These are phyloP conservation scores for Tripterygium wilfordii DNA, from an alignment of 177 flowering plant species.

Conservation along the genomic window DNA sequence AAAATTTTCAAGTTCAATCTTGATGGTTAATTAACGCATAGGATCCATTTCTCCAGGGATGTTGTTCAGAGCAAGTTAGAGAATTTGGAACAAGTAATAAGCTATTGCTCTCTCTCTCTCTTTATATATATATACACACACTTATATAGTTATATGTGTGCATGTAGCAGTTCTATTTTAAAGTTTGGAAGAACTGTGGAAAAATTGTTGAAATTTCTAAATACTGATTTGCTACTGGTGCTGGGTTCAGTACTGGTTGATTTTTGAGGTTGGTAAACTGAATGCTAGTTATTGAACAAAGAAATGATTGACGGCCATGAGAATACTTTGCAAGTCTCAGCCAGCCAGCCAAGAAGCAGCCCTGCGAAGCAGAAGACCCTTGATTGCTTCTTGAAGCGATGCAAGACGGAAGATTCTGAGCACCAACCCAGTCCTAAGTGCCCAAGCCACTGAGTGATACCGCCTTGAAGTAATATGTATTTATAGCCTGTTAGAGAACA, in stretches of 20 bases:
- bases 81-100: constrained; percentile 82
- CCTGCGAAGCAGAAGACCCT: constrained; percentile 59
- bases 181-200: no score
- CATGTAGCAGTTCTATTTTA: no score
- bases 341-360: constrained; percentile 30
- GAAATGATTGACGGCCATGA: constrained; percentile 92
- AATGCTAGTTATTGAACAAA: not conserved
- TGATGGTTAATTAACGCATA: not conserved
- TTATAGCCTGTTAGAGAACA: no score
- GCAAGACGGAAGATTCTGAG: constrained; percentile 24
- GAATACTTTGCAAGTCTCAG: constrained; percentile 59
- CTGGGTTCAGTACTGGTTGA: not conserved
- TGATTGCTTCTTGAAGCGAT: constrained; percentile 65
- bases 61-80: constrained; percentile 93
- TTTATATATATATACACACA: no score
- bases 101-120: constrained; percentile 2
- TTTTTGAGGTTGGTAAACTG: constrained; percentile 1
- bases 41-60: constrained; percentile 52
- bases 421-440: constrained; percentile 32
- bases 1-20: no score
- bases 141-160: no score
- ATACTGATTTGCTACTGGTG: not conserved
- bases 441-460: constrained; percentile 37
- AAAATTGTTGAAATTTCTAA: no score
- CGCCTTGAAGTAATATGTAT: no score